Evolutionary conservation across 1,284 basidiomycete species (phyloP), one percentile per base, ranked within the genome.

Genomic region (Limonomyces culmigenus): DNA sequence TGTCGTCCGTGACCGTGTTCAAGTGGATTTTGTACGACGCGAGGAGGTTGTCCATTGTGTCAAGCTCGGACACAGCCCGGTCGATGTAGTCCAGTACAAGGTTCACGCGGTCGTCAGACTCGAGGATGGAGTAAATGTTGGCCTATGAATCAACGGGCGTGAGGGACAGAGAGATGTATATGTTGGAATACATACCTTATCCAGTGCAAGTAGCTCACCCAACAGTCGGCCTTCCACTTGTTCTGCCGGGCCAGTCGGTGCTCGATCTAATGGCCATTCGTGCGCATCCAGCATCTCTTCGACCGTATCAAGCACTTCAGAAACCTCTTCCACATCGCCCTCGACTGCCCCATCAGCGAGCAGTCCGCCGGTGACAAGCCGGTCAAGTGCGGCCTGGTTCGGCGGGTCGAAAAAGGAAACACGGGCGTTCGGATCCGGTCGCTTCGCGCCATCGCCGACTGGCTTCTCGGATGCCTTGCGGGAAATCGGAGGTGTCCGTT

Each of bases 231-330:
- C 78, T 53, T 93, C 86, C 41, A 93, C 88, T 41, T 88, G 66
- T 50, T 92, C 88, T 20, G 83, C 83, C 4, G 81, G 73, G n/a
- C 80, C 79, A 45, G 68, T 65, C 15, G 60, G 61, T 38, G 70
- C 64, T 44, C 70, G 73, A 42, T 68, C 58, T 12, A 68, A 67
- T 1, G 80, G 75, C 89, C 88, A 97, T 53, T 98, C 93, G 50
- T 96, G 93, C 0, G 92, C 92, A 50, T 98, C 93, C 8, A 98
- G 67, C 86, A 99, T 92, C 52, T 98, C 95, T 52, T 99, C 95
- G 3, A 99, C 87, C 52, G 76, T 92, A 6, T 78, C 63, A 54
- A 95, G 68, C 4, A 11, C 30, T 10, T 32, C 30, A 17, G 15
- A 6, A 32, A 6, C 30, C 6, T 16, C 23, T 27, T 27, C 23